Evolutionary conservation across 73 alveolate genomes (phyloP).

Genomic region (Paramecium tetraurelia): DNA sequence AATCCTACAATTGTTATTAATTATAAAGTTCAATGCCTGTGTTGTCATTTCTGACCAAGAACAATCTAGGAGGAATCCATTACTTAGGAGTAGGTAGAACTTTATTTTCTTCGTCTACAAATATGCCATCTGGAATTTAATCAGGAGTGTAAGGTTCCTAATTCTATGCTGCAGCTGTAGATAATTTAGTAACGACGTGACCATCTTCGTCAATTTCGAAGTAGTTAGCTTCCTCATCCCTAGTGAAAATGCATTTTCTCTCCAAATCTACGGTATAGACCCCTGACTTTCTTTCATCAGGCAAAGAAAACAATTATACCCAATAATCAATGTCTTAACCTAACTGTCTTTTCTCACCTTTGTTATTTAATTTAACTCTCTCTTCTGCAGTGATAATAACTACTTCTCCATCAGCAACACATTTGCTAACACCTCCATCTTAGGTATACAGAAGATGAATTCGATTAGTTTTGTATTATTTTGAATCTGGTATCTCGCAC

Average conservation of each 20-base stretch:
- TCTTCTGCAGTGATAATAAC: slow-evolving; percentile 68
- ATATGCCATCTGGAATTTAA: slow-evolving; percentile 72
- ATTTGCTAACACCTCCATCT: slow-evolving; percentile 67
- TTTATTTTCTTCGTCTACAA: slow-evolving; percentile 79
- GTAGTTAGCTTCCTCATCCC: slow-evolving; percentile 66
- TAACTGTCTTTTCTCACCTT: slow-evolving; percentile 46
- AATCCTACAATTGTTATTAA: slow-evolving; percentile 65
- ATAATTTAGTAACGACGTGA: slow-evolving; percentile 15
- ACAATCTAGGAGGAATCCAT: slow-evolving; percentile 73
- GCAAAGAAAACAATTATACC: slow-evolving; percentile 57
- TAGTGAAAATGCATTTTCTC: slow-evolving; percentile 40
- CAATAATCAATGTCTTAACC: slow-evolving; percentile 77
- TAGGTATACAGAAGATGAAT: slow-evolving; percentile 65
- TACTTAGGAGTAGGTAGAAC: slow-evolving; percentile 81
- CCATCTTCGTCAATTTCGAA: slow-evolving; percentile 65
- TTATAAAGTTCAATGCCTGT: slow-evolving; percentile 71
- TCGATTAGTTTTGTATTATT: slow-evolving; percentile 46
- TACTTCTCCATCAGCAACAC: slow-evolving; percentile 68
- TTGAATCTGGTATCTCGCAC: slow-evolving; percentile 40
- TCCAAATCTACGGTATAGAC: slow-evolving; percentile 62
- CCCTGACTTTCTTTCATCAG: slow-evolving; percentile 67
- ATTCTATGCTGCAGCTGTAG: background rate
- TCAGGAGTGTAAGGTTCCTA: slow-evolving; percentile 81
- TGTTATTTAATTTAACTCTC: slow-evolving; percentile 65
- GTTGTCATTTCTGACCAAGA: slow-evolving; percentile 70